Conservation (phyloP, 1,139 yeast species). For the Hansenula anomala region DNA sequence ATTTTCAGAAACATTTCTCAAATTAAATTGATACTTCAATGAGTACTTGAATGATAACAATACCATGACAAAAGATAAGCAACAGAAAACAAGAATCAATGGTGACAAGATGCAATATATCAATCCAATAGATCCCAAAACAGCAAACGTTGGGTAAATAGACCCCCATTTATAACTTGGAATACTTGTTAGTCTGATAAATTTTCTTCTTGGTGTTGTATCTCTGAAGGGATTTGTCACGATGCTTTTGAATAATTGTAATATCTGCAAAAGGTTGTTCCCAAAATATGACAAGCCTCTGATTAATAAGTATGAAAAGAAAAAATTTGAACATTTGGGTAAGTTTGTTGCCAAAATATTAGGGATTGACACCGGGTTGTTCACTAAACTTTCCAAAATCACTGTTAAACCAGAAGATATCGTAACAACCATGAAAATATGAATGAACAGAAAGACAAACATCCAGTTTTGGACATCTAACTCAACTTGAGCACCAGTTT, state of each 20-base stretch:
- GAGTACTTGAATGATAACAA: slow-evolving; percentile 67
- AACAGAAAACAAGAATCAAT: slow-evolving; percentile 58
- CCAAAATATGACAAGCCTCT: slow-evolving; percentile 76
- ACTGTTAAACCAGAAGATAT: slow-evolving; percentile 77
- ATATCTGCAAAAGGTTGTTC: slow-evolving; percentile 53
- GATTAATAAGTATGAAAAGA: slow-evolving; percentile 66
- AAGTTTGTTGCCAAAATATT: slow-evolving; percentile 65
- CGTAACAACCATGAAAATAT: slow-evolving; percentile 79
- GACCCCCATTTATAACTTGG: slow-evolving; percentile 69
- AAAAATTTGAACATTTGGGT: slow-evolving; percentile 80
- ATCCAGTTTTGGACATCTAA: slow-evolving; percentile 62
- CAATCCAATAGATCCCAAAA: slow-evolving; percentile 71
- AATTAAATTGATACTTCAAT: slow-evolving; percentile 48
- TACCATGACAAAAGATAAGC: slow-evolving; percentile 52
- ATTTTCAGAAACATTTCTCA: slow-evolving; percentile 54
- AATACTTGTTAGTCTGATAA: slow-evolving; percentile 38
- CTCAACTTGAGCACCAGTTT: slow-evolving; percentile 54
- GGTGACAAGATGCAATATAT: slow-evolving; percentile 80
- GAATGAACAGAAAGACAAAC: slow-evolving; percentile 69
- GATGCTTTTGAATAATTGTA: slow-evolving; percentile 37
- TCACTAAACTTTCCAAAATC: slow-evolving; percentile 57
- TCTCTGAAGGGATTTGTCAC: slow-evolving; percentile 37
- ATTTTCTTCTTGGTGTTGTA: slow-evolving; percentile 57
- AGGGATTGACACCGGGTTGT: slow-evolving; percentile 71
- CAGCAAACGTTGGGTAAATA: slow-evolving; percentile 68